Base-by-base conservation (phyloP, 495 filamentous ascomycete genomes). In the Aspergillus egyptiacus region DNA sequence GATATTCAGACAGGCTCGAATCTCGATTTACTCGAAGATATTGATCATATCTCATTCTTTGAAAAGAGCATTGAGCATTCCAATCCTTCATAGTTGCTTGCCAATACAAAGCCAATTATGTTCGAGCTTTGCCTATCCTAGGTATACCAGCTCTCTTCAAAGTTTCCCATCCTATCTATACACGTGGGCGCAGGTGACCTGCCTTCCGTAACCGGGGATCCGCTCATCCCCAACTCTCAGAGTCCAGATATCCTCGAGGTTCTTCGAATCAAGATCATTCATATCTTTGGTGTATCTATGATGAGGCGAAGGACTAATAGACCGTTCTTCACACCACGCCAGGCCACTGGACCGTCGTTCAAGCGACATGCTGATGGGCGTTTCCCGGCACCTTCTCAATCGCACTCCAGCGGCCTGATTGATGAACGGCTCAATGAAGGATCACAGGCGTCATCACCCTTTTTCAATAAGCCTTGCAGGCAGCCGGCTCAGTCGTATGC, bases 371-470 rank as follows among this genome's bases (percentile, higher is more conserved):
- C 14, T 17, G 38, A 31, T 11, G 18, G 36, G 3, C 47, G 32
- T 13, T 34, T 32, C 20, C 39, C 32, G 9, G 17, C 48, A 41
- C 14, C 38, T 1, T 27, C 18, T n/a, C 48, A 41, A 0, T 30
- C 28, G 14, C 50, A 35, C 31, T 36, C 40, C 14, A 53, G 31
- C 11, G 48, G 41, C 8, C 10, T 55, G 25, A 60, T 63, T 28
- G 56, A 68, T 38, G 53, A 66, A 33, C 57, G 27, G 33, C 48
- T 66, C 18, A 53, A 64, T n/a, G 55, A 63, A 38, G 62, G 61
- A 13, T 51, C 67, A 6, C 61, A 59, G 14, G 40, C 36, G 13
- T 42, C 51, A 43, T 42, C 51, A 43, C 35, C 40, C 4, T 39
- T 51, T 7, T 43, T 46, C 14, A 51, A 20, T 32, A 53, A 46